A percentile compares a stretch with the other conserved stretches of the same genome.
Conservation (phyloP, 2,329 filamentous ascomycete species). For the Lasiodiplodia hormozganensis region DNA sequence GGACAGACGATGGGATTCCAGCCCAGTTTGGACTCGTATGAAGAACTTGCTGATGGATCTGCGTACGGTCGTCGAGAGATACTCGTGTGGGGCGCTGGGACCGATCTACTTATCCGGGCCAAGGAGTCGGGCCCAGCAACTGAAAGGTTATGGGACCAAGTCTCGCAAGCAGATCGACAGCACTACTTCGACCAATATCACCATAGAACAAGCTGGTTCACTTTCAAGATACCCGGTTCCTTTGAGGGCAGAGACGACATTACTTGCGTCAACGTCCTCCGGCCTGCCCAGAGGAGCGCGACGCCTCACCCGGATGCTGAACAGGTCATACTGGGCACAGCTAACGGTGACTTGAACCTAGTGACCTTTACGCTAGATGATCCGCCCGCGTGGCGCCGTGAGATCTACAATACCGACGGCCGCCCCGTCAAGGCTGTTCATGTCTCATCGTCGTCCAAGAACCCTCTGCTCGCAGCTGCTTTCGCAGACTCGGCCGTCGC, state of each 20-base stretch:
- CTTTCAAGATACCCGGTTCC: constrained; percentile 59
- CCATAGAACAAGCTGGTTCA: constrained; percentile 54
- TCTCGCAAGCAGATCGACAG: constrained; percentile 35
- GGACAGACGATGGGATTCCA: constrained; percentile 66
- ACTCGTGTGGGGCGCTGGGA: constrained; percentile 66
- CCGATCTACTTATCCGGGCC: constrained; percentile 60
- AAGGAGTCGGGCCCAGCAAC: constrained; percentile 50
- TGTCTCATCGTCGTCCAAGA: constrained; percentile 45
- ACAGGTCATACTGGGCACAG: constrained; percentile 60
- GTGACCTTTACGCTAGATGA: constrained; percentile 32
- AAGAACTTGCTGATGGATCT: constrained; percentile 53
- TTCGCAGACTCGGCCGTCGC: constrained; percentile 55
- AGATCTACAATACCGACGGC: constrained; percentile 52
- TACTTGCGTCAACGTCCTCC: constrained; percentile 61
- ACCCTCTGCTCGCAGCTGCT: constrained; percentile 59
- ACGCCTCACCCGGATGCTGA: constrained; percentile 33
- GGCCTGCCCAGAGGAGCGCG: constrained; percentile 47
- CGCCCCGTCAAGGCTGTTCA: constrained; percentile 57
- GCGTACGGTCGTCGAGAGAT: constrained; percentile 60
- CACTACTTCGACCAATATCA: constrained; percentile 41
- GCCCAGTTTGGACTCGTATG: constrained; percentile 65
- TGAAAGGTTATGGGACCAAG: constrained; percentile 36
- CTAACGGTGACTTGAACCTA: constrained; percentile 59
- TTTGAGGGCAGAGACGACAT: constrained; percentile 65
- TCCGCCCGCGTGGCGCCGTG: constrained; percentile 1